Conservation (phyloP, 345 rosid genomes). For the Brassica carinata region DNA sequence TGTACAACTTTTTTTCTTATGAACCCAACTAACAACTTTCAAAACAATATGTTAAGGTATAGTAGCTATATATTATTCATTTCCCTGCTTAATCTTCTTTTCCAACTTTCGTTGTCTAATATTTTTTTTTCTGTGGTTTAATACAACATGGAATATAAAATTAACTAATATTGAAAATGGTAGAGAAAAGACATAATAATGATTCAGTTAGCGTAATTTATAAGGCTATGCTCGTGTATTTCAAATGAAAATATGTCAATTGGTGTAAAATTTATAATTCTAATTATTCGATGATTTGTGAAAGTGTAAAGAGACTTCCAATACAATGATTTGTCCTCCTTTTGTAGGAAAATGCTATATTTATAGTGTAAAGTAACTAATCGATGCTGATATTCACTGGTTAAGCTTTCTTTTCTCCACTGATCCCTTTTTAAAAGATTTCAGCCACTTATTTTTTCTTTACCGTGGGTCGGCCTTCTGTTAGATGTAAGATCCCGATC, state of each 20-base stretch:
- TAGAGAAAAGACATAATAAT: neutral
- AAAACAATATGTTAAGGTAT: neutral
- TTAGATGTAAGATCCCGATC: constrained; percentile 9
- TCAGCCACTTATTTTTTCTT: constrained; percentile 18
- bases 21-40: neutral
- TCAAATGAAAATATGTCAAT: neutral
- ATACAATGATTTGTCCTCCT: constrained; percentile 28
- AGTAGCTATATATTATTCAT: constrained; percentile 2
- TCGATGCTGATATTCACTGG: constrained; percentile 23
- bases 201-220: constrained; percentile 12
- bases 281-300: constrained; percentile 35
- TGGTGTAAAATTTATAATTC: constrained; percentile 7
- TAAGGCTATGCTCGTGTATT: constrained; percentile 8
- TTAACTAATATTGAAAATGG: neutral
- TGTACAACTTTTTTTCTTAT: neutral
- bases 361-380: constrained; percentile 29
- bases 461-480: constrained; percentile 12
- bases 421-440: constrained; percentile 15
- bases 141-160: neutral
- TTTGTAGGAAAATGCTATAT: constrained; percentile 19
- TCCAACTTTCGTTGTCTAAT: neutral
- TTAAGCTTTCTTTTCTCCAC: constrained; percentile 29
- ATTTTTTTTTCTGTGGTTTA: neutral
- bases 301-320: constrained; percentile 39
- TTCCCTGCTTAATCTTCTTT: neutral